Base-by-base conservation (phyloP, 768 basidiomycete genomes). In the Russula griseocarnosa region DNA sequence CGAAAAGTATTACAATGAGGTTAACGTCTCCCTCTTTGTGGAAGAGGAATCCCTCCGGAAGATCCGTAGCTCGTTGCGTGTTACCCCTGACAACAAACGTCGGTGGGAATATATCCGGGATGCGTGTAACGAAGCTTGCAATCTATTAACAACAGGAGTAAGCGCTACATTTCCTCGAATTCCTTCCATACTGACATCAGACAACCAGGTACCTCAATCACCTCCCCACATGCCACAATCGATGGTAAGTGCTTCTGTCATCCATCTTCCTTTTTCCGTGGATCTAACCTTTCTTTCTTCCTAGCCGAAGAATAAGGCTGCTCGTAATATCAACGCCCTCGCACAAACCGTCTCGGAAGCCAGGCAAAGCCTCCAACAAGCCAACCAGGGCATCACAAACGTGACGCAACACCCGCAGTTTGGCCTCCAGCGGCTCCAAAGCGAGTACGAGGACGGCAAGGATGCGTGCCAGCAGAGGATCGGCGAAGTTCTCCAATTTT, bases 41-140 rank as follows among this genome's bases (percentile, higher is more conserved):
- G 64, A 65, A 26, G 54, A 61, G 32, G 40, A 56, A 18, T 30
- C 32, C 42, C 64, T 65, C 55, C 22, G 38, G 20, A 34, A 18
- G 3, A 61, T 65, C n/a, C 54, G 32, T 16, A 40, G 26, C 3
- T 56, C 64, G 32, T 40, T 65, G 40, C 59, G 34, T 22, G 64
- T 65, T 22, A 61, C 64, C n/a, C 40, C 49, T 3, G 60, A 61
- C 24, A 55, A 65, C 42, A 46, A 20, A 46, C 55, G 50, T 56
- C 64, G 64, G 22, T 65, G 64, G 64, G 59, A 61, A 6, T 14
- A 61, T 44, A 65, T 65, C 20, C 59, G 59, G 13, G 32, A 57
- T 24, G 64, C 64, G 3, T 65, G 64, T 26, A 26, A 16, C n/a
- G 64, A 61, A 11, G 60, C 64, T 10, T 61, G 13, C 8, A 22